These are phyloP conservation scores for Pouteria glomerata DNA, from an alignment of 148 eudicot genomes.

Conservation along the genomic window DNA sequence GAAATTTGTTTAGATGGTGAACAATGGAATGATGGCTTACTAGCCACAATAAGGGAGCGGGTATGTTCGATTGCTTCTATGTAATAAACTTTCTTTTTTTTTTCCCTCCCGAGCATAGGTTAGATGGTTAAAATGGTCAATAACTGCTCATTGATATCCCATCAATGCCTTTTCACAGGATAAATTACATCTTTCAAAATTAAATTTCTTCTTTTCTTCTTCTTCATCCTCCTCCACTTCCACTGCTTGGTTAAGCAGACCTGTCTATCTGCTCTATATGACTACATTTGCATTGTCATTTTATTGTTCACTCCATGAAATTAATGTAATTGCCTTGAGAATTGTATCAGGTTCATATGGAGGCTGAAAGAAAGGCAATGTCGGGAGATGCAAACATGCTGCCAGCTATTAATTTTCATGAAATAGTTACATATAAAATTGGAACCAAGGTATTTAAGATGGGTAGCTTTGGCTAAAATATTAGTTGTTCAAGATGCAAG, in stretches of 20 bases:
- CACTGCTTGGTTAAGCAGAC: background rate
- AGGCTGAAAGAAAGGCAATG: slow-evolving; percentile 77
- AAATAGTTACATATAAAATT: slow-evolving; percentile 77
- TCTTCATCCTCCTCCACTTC: background rate
- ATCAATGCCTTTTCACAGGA: background rate
- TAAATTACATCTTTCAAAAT: background rate
- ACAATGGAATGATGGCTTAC: slow-evolving; percentile 94
- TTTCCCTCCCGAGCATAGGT: background rate
- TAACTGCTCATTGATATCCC: too few relatives aligned
- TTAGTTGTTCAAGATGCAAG: background rate
- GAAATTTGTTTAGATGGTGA: slow-evolving; percentile 84
- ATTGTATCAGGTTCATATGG: slow-evolving; percentile 85
- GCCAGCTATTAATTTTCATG: slow-evolving; percentile 44
- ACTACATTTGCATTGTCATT: background rate
- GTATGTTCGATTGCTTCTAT: slow-evolving; percentile 28
- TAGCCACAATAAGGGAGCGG: slow-evolving; percentile 95
- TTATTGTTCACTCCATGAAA: background rate
- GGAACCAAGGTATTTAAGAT: slow-evolving; percentile 65
- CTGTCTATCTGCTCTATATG: background rate
- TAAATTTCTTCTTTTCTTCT: background rate
- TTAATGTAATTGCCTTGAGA: background rate
- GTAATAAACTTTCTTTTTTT: background rate
- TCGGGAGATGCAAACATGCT: slow-evolving; percentile 39
- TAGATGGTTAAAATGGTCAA: background rate
- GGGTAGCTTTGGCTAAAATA: background rate